Conservation (phyloP, 495 filamentous ascomycete species). For the Talaromyces adpressus region DNA sequence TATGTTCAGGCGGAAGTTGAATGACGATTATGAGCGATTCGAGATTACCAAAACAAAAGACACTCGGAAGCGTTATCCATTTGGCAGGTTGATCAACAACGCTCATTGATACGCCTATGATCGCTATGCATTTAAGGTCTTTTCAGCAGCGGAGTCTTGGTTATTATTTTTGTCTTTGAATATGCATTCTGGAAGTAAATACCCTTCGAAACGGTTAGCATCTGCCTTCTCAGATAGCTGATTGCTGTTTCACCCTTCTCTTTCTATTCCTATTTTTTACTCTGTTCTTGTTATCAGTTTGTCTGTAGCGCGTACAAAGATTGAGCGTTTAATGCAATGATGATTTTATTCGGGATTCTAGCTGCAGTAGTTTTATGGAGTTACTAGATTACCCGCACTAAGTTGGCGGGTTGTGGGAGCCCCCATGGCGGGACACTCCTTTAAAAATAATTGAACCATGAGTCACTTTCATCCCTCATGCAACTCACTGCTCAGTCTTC, state of each 20-base stretch:
- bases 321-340: background rate
- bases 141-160: background rate
- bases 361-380: too few species aligned
- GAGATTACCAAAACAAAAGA: constrained; percentile 20
- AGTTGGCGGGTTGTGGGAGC: background rate
- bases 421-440: background rate
- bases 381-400: background rate
- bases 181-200: background rate
- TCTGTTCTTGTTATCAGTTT: constrained; percentile 19
- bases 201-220: constrained; percentile 6
- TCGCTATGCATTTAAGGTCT: background rate
- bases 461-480: background rate
- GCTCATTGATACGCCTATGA: background rate
- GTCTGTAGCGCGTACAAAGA: background rate
- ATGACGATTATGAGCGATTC: constrained; percentile 64
- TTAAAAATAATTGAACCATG: background rate
- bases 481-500: background rate
- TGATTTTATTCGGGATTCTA: too few species aligned
- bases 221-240: constrained; percentile 2
- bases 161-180: background rate
- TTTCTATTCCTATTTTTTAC: constrained; percentile 9
- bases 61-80: constrained; percentile 25
- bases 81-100: constrained; percentile 29
- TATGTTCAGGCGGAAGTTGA: constrained; percentile 76
- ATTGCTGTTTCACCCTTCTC: background rate